A percentile compares a stretch with the other conserved stretches of the same genome.
These are phyloP conservation scores for Fusarium protoensiforme DNA, from an alignment of 2,329 filamentous ascomycete species.

Conservation along the genomic window DNA sequence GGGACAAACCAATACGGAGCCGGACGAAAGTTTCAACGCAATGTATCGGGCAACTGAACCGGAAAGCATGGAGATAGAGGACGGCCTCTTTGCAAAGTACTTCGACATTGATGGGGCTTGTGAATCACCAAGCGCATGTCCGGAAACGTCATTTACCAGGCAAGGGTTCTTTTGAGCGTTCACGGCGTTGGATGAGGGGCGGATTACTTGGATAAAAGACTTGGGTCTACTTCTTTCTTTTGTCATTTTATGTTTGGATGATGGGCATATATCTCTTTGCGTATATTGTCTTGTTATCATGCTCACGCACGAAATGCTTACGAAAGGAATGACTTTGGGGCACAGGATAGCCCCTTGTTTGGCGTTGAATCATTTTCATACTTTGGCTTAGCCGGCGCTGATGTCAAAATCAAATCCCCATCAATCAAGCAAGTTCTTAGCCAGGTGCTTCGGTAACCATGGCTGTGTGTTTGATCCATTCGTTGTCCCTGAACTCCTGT, in stretches of 20 bases:
- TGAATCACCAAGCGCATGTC: not conserved
- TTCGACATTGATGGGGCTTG: slow-evolving; percentile 5
- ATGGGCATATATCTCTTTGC: not conserved
- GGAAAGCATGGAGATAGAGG: not conserved
- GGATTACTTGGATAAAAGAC: not conserved
- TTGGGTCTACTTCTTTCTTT: not conserved
- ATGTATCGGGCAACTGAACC: not conserved
- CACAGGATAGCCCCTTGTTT: not conserved
- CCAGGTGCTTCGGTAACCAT: not conserved
- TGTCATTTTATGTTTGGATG: not conserved
- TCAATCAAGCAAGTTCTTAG: not conserved
- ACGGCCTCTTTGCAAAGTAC: not conserved
- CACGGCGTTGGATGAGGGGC: not conserved
- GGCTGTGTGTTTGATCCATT: not conserved
- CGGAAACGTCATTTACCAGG: not conserved
- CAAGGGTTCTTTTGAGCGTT: not conserved
- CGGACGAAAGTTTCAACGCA: not conserved
- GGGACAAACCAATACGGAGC: not conserved
- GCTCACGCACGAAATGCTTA: not conserved
- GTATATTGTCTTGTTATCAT: not conserved
- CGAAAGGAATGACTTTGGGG: not conserved
- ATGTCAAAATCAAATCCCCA: not conserved
- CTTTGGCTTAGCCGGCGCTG: not conserved
- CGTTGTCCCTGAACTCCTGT: not conserved
- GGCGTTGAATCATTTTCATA: not conserved